phyloP scores from a whole-genome alignment of 2,329 filamentous ascomycete species.

The Botrytis squamosa region DNA sequence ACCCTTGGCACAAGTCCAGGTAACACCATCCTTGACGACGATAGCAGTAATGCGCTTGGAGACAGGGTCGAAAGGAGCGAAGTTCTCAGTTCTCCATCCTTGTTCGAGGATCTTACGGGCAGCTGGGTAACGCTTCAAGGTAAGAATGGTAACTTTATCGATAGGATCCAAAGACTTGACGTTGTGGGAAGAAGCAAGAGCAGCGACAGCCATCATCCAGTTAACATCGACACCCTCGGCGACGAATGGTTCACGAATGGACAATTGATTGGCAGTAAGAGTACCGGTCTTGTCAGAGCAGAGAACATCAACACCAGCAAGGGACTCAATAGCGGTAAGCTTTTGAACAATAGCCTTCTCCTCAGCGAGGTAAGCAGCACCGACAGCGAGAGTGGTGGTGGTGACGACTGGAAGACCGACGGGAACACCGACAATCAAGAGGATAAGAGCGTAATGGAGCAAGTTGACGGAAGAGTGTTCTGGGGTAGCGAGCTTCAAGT shows the following conservation, averaged over 20 bases:
- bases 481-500: conserved; percentile 61
- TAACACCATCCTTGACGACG: conserved; percentile 67
- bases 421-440: conserved; percentile 75
- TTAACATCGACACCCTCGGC: conserved; percentile 75
- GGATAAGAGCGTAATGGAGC: conserved; percentile 66
- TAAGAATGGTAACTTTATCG: conserved; percentile 76
- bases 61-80: conserved; percentile 75
- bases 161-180: conserved; percentile 76
- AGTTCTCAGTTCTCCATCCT: conserved; percentile 76
- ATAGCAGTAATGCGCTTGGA: conserved; percentile 75
- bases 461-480: conserved; percentile 60
- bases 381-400: conserved; percentile 74
- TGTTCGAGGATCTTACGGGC: conserved; percentile 72
- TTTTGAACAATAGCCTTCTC: conserved; percentile 80
- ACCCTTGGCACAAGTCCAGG: conserved; percentile 73
- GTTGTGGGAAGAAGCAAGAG: conserved; percentile 75
- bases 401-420: conserved; percentile 79
- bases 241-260: conserved; percentile 74
- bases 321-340: conserved; percentile 74
- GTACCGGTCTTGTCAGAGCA: conserved; percentile 84
- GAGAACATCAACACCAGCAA: conserved; percentile 73
- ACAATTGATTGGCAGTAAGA: conserved; percentile 71
- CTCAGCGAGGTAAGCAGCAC: conserved; percentile 73
- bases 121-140: conserved; percentile 73
- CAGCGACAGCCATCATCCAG: conserved; percentile 82